These are phyloP conservation scores for Cladosporium austrohemisphaericum DNA, from an alignment of 2,329 filamentous ascomycete species.

Conservation along the genomic window DNA sequence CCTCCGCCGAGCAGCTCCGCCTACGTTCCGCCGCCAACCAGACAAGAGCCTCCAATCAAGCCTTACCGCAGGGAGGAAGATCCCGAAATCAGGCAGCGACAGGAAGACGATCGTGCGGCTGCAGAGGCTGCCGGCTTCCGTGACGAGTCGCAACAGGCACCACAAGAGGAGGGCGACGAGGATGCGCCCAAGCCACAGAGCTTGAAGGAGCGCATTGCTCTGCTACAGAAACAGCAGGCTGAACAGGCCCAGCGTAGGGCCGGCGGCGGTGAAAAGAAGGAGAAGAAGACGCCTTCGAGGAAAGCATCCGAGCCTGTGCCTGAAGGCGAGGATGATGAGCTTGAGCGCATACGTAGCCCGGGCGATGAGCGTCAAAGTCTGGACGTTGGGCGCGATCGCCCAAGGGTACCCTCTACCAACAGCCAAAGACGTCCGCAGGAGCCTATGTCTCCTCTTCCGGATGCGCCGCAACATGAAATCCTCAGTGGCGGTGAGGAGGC, in stretches of 20 bases:
- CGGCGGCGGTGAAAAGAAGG: conserved; percentile 80
- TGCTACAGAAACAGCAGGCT: conserved; percentile 88
- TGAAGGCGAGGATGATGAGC: conserved; percentile 36
- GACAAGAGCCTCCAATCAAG: conserved; percentile 64
- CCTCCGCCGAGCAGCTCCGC: conserved; percentile 90
- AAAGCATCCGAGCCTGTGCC: conserved; percentile 53
- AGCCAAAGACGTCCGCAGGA: conserved; percentile 35
- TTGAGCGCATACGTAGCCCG: conserved; percentile 35
- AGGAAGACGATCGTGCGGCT: conserved; percentile 62
- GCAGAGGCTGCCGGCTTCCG: conserved; percentile 65
- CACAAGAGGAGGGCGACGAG: conserved; percentile 58
- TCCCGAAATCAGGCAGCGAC: conserved; percentile 58
- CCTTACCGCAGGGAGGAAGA: conserved; percentile 86
- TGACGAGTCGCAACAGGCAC: conserved; percentile 35
- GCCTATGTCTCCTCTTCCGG: conserved; percentile 33
- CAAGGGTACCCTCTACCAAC: conserved; percentile 33
- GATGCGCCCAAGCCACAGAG: conserved; percentile 89
- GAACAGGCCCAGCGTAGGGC: conserved; percentile 83
- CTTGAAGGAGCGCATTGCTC: conserved; percentile 89
- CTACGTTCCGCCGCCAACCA: conserved; percentile 73
- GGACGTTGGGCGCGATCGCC: conserved; percentile 34
- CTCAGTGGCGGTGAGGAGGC: conserved; percentile 63
- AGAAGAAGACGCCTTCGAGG: conserved; percentile 61
- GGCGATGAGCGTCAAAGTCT: conserved; percentile 35
- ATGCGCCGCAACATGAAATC: conserved; percentile 47